Conservation (phyloP, 2,329 filamentous ascomycete genomes). For the Lasiodiplodia theobromae region DNA sequence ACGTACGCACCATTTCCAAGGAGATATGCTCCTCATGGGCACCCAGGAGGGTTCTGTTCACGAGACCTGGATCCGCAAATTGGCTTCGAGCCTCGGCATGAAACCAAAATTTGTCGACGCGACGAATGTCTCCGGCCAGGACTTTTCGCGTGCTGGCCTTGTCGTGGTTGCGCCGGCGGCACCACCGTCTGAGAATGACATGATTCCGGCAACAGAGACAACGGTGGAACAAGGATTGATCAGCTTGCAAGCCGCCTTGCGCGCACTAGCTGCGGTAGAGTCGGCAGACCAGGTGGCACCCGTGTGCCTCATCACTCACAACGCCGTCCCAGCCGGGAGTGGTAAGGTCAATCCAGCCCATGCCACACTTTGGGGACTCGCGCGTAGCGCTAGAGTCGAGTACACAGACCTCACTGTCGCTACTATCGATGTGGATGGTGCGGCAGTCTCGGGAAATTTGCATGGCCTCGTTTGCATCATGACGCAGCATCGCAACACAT, state of each 20-base stretch:
- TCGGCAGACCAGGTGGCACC: not conserved
- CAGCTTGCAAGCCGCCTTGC: not conserved
- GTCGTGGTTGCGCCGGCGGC: not conserved
- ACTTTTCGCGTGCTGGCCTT: not conserved
- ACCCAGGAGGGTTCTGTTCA: not conserved
- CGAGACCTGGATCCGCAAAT: too few species aligned
- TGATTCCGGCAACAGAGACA: not conserved
- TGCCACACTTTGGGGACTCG: not conserved
- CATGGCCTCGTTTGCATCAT: not conserved
- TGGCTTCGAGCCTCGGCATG: too few species aligned
- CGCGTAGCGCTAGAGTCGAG: not conserved
- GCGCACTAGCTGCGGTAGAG: not conserved
- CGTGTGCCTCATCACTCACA: not conserved
- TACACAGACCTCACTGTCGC: not conserved
- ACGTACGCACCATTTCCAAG: not conserved
- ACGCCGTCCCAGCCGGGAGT: not conserved
- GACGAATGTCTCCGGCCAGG: too few species aligned
- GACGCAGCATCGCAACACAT: not conserved
- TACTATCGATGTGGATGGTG: not conserved
- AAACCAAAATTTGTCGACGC: too few species aligned
- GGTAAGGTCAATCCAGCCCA: not conserved
- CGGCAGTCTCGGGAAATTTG: not conserved
- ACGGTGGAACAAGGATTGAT: not conserved
- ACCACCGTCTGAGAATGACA: not conserved
- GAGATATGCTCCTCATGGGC: too few species aligned